Evolutionary conservation across 31 red algal genomes (phyloP).

Genomic region (Endocladia muricata): DNA sequence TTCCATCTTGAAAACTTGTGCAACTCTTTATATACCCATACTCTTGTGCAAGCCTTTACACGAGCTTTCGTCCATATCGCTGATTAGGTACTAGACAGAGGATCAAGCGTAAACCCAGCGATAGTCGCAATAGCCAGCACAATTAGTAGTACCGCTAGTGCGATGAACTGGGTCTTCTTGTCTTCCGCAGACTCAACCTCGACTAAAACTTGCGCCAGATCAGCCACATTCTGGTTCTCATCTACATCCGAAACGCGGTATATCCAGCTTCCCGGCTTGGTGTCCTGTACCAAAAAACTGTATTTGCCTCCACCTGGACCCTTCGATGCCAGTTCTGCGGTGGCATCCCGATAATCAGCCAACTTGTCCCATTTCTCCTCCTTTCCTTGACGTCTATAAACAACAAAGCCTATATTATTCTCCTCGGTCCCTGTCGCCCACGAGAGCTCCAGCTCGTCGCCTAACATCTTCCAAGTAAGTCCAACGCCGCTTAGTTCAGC

Average conservation of each 20-base stretch:
- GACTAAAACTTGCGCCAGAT: conserved; percentile 79
- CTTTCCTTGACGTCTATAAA: conserved; percentile 72
- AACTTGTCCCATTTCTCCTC: conserved; percentile 72
- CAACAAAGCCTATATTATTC: conserved; percentile 71
- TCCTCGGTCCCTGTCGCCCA: conserved; percentile 63
- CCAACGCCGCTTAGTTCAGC: conserved; percentile 65
- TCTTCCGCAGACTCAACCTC: conserved; percentile 60
- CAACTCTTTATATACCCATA: no score
- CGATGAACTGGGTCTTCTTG: conserved; percentile 41
- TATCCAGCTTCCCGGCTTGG: conserved; percentile 79
- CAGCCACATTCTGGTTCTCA: conserved; percentile 54
- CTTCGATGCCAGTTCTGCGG: conserved; percentile 68
- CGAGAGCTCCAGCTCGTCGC: conserved; percentile 59
- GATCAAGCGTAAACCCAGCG: conserved; percentile 63
- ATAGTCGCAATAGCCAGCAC: conserved; percentile 18
- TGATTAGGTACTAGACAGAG: conserved; percentile 37
- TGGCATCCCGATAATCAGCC: conserved; percentile 68
- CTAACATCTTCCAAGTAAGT: conserved; percentile 72
- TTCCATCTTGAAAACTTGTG: no score
- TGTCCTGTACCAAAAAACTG: conserved; percentile 51
- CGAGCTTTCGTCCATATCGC: no score
- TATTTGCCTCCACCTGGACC: conserved; percentile 81
- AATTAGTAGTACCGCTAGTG: conserved; percentile 39
- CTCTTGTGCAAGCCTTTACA: no score
- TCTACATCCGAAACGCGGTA: conserved; percentile 92